Base-by-base conservation (phyloP, 148 eudicot genomes). In the Camellia sinensis region DNA sequence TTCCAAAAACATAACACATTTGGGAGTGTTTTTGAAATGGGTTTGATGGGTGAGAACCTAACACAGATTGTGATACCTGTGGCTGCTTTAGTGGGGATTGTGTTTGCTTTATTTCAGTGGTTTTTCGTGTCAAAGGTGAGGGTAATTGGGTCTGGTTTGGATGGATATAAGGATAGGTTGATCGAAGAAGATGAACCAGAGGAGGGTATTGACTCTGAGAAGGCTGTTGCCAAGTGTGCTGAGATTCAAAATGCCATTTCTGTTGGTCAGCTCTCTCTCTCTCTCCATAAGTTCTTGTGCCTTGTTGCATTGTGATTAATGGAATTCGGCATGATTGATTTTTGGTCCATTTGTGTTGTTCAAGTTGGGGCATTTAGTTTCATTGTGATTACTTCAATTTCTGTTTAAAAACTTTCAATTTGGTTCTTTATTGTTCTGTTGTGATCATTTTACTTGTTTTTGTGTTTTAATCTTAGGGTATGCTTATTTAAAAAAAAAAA, bases 241-340 rank as follows among this genome's bases (percentile, higher is more conserved):
- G 80, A 77, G 80, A 77, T 77, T 67, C 80, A 77, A 48, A 50
- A 52, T 37, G 80, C 80, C 21, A 77, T 77, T 8, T 65, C 80
- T 65, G 61, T 77, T 65, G 80, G 80, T 77, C 5, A 77, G 1
- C 59, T 22, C 62, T 77, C 43, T 77, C 67, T 19, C n/a, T 22
- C 62, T 77, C 59, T 65, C 62, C 41, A 45, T 8, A 17, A n/a
- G 22, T 22, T 11, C 17, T n/a, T 53, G 19, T 46, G 53, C 11
- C 74, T 48, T 14, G 3, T 54, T 9, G 22, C 37, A 3, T 17
- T 18, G 64, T 18, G 5, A 19, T 3, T 21, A 3, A 29, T 29
- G 52, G 52, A 48, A 43, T 43, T 44, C 15, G 6, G 43, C n/a
- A 70, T 45, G 52, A 7, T 69, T 5, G 1, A 5, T 62, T 62